phyloP scores from a whole-genome alignment of 495 filamentous ascomycete species.

The Hypomontagnella submonticulosa region DNA sequence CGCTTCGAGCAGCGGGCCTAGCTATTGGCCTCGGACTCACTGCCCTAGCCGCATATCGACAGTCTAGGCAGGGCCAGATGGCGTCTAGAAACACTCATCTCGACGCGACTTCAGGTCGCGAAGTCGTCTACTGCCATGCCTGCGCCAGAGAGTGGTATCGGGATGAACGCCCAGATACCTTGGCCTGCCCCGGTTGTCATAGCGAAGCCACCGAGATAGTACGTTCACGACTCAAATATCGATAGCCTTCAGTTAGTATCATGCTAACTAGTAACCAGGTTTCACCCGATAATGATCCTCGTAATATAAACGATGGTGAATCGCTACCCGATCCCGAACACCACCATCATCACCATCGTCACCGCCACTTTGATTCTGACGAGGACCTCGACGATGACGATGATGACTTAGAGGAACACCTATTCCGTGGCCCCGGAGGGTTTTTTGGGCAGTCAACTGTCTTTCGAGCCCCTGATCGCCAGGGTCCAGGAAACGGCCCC shows the following conservation, averaged over 20 bases:
- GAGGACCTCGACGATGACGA: slow-evolving; percentile 60
- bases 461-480: slow-evolving; percentile 42
- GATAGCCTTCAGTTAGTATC: not conserved
- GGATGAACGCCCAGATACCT: slow-evolving; percentile 63
- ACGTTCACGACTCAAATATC: slow-evolving; percentile 47
- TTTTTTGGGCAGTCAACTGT: slow-evolving; percentile 51
- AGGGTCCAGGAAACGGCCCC: slow-evolving; percentile 29
- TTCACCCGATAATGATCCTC: slow-evolving; percentile 54
- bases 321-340: slow-evolving; percentile 51
- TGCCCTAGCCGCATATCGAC: slow-evolving; percentile 59
- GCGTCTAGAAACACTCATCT: slow-evolving; percentile 55
- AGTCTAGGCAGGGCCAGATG: slow-evolving; percentile 48
- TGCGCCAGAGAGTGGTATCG: slow-evolving; percentile 84
- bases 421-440: slow-evolving; percentile 58
- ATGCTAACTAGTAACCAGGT: slow-evolving; percentile 45
- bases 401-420: slow-evolving; percentile 62
- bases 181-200: slow-evolving; percentile 80
- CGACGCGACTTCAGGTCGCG: slow-evolving; percentile 59
- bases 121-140: slow-evolving; percentile 83
- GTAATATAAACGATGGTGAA: slow-evolving; percentile 48
- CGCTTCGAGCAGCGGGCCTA: slow-evolving; percentile 59
- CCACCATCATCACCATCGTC: slow-evolving; percentile 41
- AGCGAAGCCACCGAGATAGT: slow-evolving; percentile 90
- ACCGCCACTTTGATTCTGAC: slow-evolving; percentile 53
- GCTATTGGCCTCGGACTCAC: slow-evolving; percentile 61